Base-by-base conservation (phyloP, 768 basidiomycete species). In the Lentinula aciculospora region DNA sequence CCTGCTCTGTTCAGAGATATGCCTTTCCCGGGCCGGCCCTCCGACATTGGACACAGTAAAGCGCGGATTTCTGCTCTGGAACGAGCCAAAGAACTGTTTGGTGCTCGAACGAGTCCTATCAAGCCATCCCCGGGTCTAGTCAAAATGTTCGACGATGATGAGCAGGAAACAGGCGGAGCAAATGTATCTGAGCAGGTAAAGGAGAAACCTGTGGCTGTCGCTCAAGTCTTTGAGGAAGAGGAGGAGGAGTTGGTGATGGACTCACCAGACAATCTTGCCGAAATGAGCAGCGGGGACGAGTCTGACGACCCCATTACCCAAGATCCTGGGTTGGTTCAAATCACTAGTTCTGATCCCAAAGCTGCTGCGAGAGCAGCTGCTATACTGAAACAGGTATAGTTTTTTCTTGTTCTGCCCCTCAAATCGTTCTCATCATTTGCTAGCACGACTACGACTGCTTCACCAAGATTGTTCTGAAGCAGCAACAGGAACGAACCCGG, bases 321-420 rank as follows among this genome's bases (percentile, higher is more conserved):
- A 17, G 80, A 82, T 49, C 69, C 74, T 13, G 81, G 81, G n/a
- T 73, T 95, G 4, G 84, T 97, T 61, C 88, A 90, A 72, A 89
- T 96, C 60, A 86, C 86, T 2, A 92, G 90, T 58, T 81, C 83
- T 21, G 90, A 96, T 69, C 90, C 94, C 2, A 78, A 80, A 58
- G 92, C 92, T 17, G 94, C 94, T 46, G 94, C 94, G 2, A 76
- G 91, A 48, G 94, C 94, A n/a, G 94, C 92, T 32, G 94, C 94
- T 0, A 94, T 97, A 58, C 75, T 97, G 63, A 93, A 89, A 70
- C 81, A 91, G 78, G 92, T 92, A n/a, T 21, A 21, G 44, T 56
- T 48, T 15, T 57, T 10, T 57, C 23, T 13, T n/a, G 31, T 39
- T 56, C 54, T 36, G 60, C 6, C 44, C 37, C n/a, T 56, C 21